These are phyloP conservation scores for Lodderomyces metapsilosis DNA, from an alignment of 1,139 yeast species.

Conservation along the genomic window DNA sequence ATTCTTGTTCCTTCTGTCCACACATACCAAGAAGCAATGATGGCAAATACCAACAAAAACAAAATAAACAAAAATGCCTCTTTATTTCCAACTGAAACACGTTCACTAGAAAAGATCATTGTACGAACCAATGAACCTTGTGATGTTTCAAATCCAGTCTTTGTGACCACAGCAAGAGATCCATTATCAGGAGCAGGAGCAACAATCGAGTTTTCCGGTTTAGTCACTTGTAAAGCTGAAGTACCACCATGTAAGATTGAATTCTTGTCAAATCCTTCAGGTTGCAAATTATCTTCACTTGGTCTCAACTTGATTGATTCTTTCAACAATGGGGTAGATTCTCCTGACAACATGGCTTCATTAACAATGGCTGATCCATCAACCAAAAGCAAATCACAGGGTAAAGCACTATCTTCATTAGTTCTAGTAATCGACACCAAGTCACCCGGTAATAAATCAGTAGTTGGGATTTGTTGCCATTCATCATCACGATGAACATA, in stretches of 20 bases:
- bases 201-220: slow-evolving; percentile 52
- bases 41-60: slow-evolving; percentile 85
- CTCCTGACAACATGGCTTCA: slow-evolving; percentile 98
- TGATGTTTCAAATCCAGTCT: slow-evolving; percentile 96
- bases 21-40: slow-evolving; percentile 96
- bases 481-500: slow-evolving; percentile 66
- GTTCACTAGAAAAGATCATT: slow-evolving; percentile 95
- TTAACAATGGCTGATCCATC: slow-evolving; percentile 92
- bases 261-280: slow-evolving; percentile 86
- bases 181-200: slow-evolving; percentile 84
- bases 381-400: slow-evolving; percentile 87
- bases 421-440: slow-evolving; percentile 85
- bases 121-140: slow-evolving; percentile 97
- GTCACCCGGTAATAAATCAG: slow-evolving; percentile 87
- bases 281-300: slow-evolving; percentile 58
- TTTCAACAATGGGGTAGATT: slow-evolving; percentile 92
- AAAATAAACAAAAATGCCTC: slow-evolving; percentile 92
- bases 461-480: slow-evolving; percentile 73
- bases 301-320: slow-evolving; percentile 90
- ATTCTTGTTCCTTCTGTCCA: slow-evolving; percentile 97
- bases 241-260: slow-evolving; percentile 96
- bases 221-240: slow-evolving; percentile 86
- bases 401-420: slow-evolving; percentile 86
- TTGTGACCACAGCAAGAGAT: slow-evolving; percentile 84
- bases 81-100: slow-evolving; percentile 93